Conservation (phyloP, 2,329 filamentous ascomycete species). For the Hawksworthiomyces lignivorus region DNA sequence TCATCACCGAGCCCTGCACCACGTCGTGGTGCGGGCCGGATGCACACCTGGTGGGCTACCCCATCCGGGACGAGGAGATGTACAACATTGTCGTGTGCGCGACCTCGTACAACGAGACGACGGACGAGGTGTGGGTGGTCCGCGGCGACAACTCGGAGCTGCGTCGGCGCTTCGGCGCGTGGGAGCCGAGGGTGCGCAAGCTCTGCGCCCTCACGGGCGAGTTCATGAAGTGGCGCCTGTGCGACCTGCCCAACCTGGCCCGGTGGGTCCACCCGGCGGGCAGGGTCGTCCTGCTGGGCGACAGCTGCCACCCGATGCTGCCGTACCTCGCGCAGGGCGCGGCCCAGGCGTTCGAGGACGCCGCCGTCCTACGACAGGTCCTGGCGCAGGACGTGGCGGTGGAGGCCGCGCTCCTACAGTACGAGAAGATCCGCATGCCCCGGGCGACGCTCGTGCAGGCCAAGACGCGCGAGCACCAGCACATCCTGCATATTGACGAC, state of each 20-base stretch:
- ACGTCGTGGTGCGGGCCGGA: slow-evolving; percentile 26
- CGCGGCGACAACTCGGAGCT: slow-evolving; percentile 27
- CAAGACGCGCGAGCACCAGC: slow-evolving; percentile 17
- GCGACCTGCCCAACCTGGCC: slow-evolving; percentile 30
- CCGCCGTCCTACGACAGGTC: slow-evolving; percentile 19
- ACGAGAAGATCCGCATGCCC: slow-evolving; percentile 15
- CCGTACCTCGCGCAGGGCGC: slow-evolving; percentile 41
- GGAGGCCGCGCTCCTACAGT: slow-evolving; percentile 6
- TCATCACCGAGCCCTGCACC: slow-evolving; percentile 20
- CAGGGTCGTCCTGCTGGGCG: slow-evolving; percentile 34
- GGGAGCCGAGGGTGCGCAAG: slow-evolving; percentile 28
- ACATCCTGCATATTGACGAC: slow-evolving; percentile 19
- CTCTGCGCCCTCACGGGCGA: slow-evolving; percentile 27
- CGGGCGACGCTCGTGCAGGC: slow-evolving; percentile 16
- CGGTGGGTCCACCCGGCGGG: slow-evolving; percentile 33
- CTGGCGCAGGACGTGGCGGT: slow-evolving; percentile 6
- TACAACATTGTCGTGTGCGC: slow-evolving; percentile 26
- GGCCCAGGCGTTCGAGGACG: slow-evolving; percentile 36
- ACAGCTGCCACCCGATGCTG: slow-evolving; percentile 38
- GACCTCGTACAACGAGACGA: slow-evolving; percentile 11
- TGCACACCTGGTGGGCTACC: slow-evolving; percentile 24
- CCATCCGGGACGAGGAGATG: slow-evolving; percentile 21
- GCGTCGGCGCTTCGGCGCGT: slow-evolving; percentile 24
- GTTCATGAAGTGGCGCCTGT: slow-evolving; percentile 39
- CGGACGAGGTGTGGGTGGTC: slow-evolving; percentile 18